phyloP scores from a whole-genome alignment of 2,329 filamentous ascomycete genomes.

The Akanthomyces lecanii region DNA sequence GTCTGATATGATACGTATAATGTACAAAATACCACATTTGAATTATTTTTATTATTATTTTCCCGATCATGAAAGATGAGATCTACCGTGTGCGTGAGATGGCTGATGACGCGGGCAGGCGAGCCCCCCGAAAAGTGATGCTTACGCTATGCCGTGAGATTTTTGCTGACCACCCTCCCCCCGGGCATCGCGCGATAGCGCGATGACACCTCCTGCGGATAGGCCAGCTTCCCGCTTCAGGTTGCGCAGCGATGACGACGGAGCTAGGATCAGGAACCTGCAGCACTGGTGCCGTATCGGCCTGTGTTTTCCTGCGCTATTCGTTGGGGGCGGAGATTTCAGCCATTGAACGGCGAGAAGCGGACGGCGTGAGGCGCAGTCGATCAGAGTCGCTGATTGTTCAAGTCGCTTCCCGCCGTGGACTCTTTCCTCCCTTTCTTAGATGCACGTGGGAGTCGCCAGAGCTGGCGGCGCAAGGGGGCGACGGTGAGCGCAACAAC shows the following conservation, averaged over 20 bases:
- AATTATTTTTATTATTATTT: too few relatives aligned
- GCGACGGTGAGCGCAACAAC: too few relatives aligned
- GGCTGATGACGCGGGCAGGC: not conserved
- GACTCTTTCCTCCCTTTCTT: too few relatives aligned
- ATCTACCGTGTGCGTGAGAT: not conserved
- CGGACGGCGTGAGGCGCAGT: not conserved
- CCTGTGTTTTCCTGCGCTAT: not conserved
- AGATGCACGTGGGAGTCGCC: too few relatives aligned
- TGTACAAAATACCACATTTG: not conserved
- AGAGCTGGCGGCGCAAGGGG: too few relatives aligned
- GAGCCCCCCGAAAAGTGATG: not conserved
- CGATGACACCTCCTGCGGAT: constrained; percentile 9
- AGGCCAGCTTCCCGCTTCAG: not conserved
- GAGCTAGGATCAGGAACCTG: not conserved
- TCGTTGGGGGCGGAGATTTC: not conserved
- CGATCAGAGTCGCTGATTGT: not conserved
- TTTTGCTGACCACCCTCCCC: constrained; percentile 5
- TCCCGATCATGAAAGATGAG: not conserved
- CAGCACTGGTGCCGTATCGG: not conserved
- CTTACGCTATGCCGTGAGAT: not conserved
- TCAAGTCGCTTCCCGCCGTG: too few relatives aligned
- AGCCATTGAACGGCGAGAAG: not conserved
- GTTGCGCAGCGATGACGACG: not conserved
- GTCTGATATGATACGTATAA: constrained; percentile 1
- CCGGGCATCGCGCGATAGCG: not conserved